Evolutionary conservation across 768 basidiomycete genomes (phyloP), one percentile per base, ranked within the genome.

Genomic region (Pisolithus tinctorius): DNA sequence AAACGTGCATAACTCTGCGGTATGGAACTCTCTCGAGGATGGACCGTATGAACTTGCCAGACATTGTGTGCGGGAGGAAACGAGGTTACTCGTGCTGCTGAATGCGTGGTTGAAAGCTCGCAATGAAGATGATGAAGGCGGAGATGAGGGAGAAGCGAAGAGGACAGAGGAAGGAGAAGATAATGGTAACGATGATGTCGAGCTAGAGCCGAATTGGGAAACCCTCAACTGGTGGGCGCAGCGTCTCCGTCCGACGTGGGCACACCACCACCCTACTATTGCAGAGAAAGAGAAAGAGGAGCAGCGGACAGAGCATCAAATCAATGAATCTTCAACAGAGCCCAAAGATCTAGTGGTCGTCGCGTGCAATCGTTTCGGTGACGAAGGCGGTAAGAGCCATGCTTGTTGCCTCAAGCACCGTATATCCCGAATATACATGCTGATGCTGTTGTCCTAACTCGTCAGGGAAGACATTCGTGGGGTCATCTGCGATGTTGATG

Each of bases 1-100:
- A 29, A 91, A 89, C 60, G 74, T 78, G 1, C 66, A 72, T 13
- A 74, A 72, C 1, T 70, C 71, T 0, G 62, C 66, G 3, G 54
- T 63, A 1, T 84, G 82, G 84, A 49, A 54, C 23, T 73, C 71
- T 13, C 55, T 74, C 1, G 73, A 73, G 20, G 71, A 69, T 17
- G 86, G 87, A 4, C 90, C 92, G 3, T 95, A 84, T 61, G 93
- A 96, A 60, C 63, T 95, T 1, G 88, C 90, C 0, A 77, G 75
- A 17, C 81, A 83, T 60, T 83, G 80, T 53, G 49, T 75, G 1
- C 55, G 68, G 27, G 72, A 80, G 45, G 65, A 77, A 0, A 78
- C 85, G 4, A 72, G 79, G 42, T 57, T 86, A 5, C 73, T 95
- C 20, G 69, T 96, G 16, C 60, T 94, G 41, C 74, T 91, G 54